These are phyloP conservation scores for Ilex aquifolium DNA, from an alignment of 257 asterid species.

Conservation along the genomic window DNA sequence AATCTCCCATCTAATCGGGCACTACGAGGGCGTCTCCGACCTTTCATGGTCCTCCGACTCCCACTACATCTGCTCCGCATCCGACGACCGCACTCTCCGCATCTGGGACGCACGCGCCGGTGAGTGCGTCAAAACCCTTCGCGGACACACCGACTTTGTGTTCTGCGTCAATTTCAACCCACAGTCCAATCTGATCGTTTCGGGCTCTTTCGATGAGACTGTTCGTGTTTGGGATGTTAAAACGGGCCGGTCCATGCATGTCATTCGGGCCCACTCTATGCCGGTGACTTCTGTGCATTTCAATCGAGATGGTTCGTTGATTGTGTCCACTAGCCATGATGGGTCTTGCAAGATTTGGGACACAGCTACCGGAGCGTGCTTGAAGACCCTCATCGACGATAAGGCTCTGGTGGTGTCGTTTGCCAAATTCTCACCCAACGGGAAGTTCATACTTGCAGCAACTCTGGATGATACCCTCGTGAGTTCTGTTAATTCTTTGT, in stretches of 20 bases:
- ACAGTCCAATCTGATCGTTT: slow-evolving; percentile 65
- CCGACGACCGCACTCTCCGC: slow-evolving; percentile 93
- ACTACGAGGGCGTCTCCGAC: slow-evolving; percentile 78
- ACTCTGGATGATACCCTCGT: slow-evolving; percentile 84
- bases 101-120: slow-evolving; percentile 78
- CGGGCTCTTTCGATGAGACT: slow-evolving; percentile 82
- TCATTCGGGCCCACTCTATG: slow-evolving; percentile 61
- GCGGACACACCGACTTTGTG: slow-evolving; percentile 65
- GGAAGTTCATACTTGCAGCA: slow-evolving; percentile 76
- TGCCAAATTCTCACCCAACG: slow-evolving; percentile 86
- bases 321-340: slow-evolving; percentile 82
- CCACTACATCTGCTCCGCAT: slow-evolving; percentile 86
- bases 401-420: slow-evolving; percentile 62
- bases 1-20: slow-evolving; percentile 60
- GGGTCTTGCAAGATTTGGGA: slow-evolving; percentile 97
- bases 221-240: slow-evolving; percentile 86
- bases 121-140: slow-evolving; percentile 73
- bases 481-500: slow-evolving; percentile 17
- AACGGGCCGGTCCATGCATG: slow-evolving; percentile 61
- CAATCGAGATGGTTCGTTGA: slow-evolving; percentile 71
- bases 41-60: slow-evolving; percentile 91
- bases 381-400: slow-evolving; percentile 72
- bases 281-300: slow-evolving; percentile 84
- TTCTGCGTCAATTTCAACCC: slow-evolving; percentile 81
- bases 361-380: slow-evolving; percentile 43